Base-by-base conservation (phyloP, 345 rosid species). In the Populus deltoides region DNA sequence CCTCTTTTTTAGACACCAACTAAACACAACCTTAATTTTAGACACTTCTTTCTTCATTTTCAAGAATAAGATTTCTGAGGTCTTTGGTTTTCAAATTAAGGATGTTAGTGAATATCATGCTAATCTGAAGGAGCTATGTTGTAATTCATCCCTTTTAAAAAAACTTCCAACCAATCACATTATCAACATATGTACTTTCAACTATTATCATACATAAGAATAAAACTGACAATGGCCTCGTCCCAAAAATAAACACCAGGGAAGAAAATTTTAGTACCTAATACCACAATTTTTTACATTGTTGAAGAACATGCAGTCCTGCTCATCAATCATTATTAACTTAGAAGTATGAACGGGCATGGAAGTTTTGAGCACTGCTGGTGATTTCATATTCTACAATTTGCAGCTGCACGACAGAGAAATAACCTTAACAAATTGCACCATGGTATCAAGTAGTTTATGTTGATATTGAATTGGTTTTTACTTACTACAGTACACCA, bases 401-500 rank as follows among this genome's bases (percentile, higher is more conserved):
- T 88, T 69, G 94, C 89, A 84, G 89, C 92, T 91, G 94, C 74
- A 79, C 8, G 20, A 35, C 27, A 75, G 59, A 20, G 70, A 13
- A 77, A 31, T 0, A 13, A 13, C 49, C 45, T 71, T 27, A 80
- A 76, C 7, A 49, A 39, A 57, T 25, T 12, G 8, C 10, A 29
- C 16, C 49, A 13, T n/a, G 16, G 29, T 24, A 73, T 25, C 13
- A 65, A 39, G 13, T 51, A 5, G 71, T 3, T 51, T 15, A 24
- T 35, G 5, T 24, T 29, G 43, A 61, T 20, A 12, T 18, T 66
- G 55, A 49, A 49, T 75, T 22, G 25, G 49, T 51, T 20, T 68
- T 62, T 71, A 86, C 91, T 91, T 73, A 91, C 95, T 82, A 83
- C 92, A 91, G 75, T 86, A 91, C 71, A 90, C 84, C 77, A 91